Evolutionary conservation across 345 rosid genomes (phyloP).

Genomic region (Turritis glabra): DNA sequence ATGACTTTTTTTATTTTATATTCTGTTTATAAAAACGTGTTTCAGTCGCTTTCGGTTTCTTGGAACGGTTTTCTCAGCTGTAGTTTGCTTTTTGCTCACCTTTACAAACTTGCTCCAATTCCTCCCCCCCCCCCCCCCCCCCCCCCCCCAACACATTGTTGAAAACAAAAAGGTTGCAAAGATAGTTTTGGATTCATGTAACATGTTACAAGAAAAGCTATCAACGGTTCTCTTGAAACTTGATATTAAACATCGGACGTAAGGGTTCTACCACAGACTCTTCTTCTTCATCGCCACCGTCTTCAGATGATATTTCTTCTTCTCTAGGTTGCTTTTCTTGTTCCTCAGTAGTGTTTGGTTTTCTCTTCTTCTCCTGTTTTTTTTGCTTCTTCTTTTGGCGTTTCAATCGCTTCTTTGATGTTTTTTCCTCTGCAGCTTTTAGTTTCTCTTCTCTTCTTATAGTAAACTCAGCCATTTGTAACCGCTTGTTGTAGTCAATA

Average conservation of each 20-base stretch:
- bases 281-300: conserved; percentile 46
- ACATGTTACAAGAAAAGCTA: conserved; percentile 16
- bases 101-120: not conserved
- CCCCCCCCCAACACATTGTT: not conserved
- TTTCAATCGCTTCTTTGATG: conserved; percentile 79
- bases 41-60: no score
- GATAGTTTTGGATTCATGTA: conserved; percentile 10
- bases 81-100: not conserved
- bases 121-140: not conserved
- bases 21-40: no score
- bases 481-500: conserved; percentile 73
- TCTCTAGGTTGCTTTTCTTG: conserved; percentile 45
- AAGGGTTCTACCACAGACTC: conserved; percentile 40
- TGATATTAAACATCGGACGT: conserved; percentile 35
- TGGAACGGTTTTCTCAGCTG: not conserved
- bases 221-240: conserved; percentile 18
- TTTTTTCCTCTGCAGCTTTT: conserved; percentile 80
- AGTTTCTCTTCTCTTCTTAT: conserved; percentile 83
- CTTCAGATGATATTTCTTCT: conserved; percentile 55
- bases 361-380: conserved; percentile 69
- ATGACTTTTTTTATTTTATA: no score
- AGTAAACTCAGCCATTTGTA: conserved; percentile 64
- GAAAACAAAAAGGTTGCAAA: conserved; percentile 2
- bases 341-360: conserved; percentile 44
- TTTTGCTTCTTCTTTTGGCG: conserved; percentile 83